Base-by-base conservation (phyloP, 345 rosid genomes). In the Kernera saxatilis region DNA sequence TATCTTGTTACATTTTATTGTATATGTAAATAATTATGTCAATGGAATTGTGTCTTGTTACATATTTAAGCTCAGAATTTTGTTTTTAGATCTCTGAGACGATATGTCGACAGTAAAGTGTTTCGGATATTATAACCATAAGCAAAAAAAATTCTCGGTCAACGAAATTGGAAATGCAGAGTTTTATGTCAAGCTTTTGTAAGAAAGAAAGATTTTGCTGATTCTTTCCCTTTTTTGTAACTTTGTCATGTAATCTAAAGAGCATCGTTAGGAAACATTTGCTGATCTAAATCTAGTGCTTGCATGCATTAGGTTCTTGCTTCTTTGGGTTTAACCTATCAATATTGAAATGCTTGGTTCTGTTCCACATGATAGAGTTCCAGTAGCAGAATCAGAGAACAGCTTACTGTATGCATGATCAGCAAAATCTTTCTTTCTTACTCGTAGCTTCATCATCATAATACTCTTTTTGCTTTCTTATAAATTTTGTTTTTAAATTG, bases 11-110 rank as follows among this genome's bases (percentile, higher is more conserved):
- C 46, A 39, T 39, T 49, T 32, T 49, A 18, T 37, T 60, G 12
- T 69, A 45, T 45, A 65, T 50, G 39, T 52, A 51, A 39, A 25
- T 71, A 71, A 61, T 41, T 29, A 50, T 71, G 62, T 30, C 62
- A 51, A 71, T 30, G 54, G 45, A 51, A 45, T n/a, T 56, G 14
- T 35, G n/a, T 54, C 27, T 45, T 46, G 8, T 43, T 56, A 15
- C 37, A 22, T 11, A 11, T 5, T 50, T 6, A 65, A 36, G 36
- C 59, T 50, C 70, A 37, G 49, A 35, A 21, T 22, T 11, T 21
- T 13, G 22, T 30, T 32, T 48, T 1, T 7, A 63, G 4, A 46
- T 45, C 44, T 21, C 10, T 30, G 67, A 11, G 11, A 41, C 36
- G 22, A 25, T 15, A 39, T 41, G 37, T 55, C 40, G 30, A 33